Evolutionary conservation across 75 land plant species (phyloP).

Genomic region (Ceratopteris richardii): DNA sequence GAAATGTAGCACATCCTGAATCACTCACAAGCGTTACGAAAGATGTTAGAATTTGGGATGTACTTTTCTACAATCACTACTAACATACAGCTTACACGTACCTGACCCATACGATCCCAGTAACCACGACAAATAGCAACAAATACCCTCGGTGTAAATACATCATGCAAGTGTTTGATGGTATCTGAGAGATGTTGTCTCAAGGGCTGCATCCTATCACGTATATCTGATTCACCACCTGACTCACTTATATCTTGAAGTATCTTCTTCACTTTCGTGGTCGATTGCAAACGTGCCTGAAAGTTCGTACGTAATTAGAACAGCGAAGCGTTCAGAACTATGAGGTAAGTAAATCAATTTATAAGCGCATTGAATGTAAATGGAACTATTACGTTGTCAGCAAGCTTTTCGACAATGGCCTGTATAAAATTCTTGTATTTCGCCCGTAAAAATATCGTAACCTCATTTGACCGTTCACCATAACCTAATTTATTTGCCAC

Average conservation of each 20-base stretch:
- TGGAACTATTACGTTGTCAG: conserved; percentile 88
- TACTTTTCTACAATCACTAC: too few relatives aligned
- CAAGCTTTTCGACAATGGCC: conserved; percentile 87
- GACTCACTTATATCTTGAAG: conserved; percentile 75
- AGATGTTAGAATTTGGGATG: too few relatives aligned
- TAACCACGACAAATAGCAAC: conserved; percentile 59
- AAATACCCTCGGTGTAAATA: conserved; percentile 72
- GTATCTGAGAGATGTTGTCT: conserved; percentile 52
- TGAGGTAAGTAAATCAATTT: too few relatives aligned
- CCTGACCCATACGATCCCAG: conserved; percentile 97
- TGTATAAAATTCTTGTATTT: conserved; percentile 79
- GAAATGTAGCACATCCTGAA: conserved; percentile 77
- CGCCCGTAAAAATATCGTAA: conserved; percentile 70
- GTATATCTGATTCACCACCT: conserved; percentile 65
- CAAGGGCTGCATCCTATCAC: conserved; percentile 78
- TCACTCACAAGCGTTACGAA: neutral
- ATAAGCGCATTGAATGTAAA: too few relatives aligned
- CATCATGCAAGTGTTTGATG: conserved; percentile 59
- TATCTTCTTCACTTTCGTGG: conserved; percentile 76
- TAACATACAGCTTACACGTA: conserved; percentile 15
- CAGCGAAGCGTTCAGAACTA: too few relatives aligned
- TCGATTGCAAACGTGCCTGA: conserved; percentile 59
- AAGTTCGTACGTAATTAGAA: neutral
- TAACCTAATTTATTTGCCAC: conserved; percentile 22
- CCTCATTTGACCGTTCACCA: conserved; percentile 79